These are phyloP conservation scores for Pseudogymnoascus sp. DNA, from an alignment of 2,329 filamentous ascomycete species.

Conservation along the genomic window DNA sequence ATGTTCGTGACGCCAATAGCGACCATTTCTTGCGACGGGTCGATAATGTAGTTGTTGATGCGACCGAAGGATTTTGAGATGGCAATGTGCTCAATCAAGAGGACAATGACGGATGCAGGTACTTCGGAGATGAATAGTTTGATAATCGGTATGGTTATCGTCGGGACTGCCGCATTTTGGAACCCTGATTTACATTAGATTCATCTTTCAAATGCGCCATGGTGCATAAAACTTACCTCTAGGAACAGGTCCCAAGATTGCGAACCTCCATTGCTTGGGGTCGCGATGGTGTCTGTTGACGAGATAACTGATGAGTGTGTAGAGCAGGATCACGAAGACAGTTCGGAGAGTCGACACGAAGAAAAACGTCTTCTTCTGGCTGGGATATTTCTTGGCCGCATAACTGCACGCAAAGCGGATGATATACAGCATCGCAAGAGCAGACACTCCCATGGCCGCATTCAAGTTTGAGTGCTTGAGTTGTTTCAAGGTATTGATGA, in stretches of 20 bases:
- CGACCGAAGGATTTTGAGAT: constrained; percentile 96
- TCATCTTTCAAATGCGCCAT: not conserved
- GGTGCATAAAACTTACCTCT: constrained; percentile 44
- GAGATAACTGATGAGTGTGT: constrained; percentile 83
- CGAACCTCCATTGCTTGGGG: constrained; percentile 38
- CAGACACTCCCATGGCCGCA: constrained; percentile 81
- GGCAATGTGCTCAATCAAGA: constrained; percentile 93
- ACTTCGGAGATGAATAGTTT: constrained; percentile 62
- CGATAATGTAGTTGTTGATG: constrained; percentile 92
- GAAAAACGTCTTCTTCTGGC: constrained; percentile 69
- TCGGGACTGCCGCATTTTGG: constrained; percentile 67
- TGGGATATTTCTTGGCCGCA: constrained; percentile 61
- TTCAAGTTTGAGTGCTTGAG: constrained; percentile 64
- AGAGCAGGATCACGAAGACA: constrained; percentile 83
- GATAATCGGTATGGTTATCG: constrained; percentile 59
- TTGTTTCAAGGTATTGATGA: constrained; percentile 74
- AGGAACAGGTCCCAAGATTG: constrained; percentile 67
- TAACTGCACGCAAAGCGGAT: constrained; percentile 61
- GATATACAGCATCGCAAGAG: constrained; percentile 67
- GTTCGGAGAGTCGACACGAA: constrained; percentile 88
- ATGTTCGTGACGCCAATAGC: constrained; percentile 89
- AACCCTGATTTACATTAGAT: constrained; percentile 52
- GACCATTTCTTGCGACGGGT: constrained; percentile 92
- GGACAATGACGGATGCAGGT: constrained; percentile 83
- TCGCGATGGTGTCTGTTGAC: constrained; percentile 63